These are phyloP conservation scores for Coprinopsis marcescibilis DNA, from an alignment of 768 basidiomycete species.

Conservation along the genomic window DNA sequence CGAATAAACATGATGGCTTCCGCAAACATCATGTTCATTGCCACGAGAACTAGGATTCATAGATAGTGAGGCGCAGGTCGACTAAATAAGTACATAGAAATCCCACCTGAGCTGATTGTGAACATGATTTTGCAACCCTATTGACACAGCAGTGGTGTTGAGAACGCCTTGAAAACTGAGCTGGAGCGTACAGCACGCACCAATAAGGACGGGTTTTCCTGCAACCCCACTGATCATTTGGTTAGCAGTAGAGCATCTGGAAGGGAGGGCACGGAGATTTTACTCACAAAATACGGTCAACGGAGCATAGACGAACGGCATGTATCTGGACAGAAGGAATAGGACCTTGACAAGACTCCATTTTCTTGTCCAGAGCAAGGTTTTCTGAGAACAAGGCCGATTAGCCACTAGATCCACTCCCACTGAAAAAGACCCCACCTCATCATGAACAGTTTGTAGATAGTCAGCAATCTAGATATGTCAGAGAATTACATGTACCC, in stretches of 20 bases:
- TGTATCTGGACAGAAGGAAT: background rate
- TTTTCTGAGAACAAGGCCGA: background rate
- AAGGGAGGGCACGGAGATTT: background rate
- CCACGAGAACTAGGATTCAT: background rate
- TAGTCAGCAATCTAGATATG: background rate
- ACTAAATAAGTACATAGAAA: background rate
- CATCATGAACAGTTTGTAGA: background rate
- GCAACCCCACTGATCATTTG: too few species aligned
- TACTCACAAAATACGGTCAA: background rate
- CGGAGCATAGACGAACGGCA: background rate
- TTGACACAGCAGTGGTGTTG: too few species aligned
- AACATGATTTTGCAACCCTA: background rate
- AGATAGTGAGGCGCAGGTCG: background rate
- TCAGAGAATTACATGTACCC: background rate
- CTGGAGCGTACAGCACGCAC: background rate
- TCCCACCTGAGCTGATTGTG: background rate
- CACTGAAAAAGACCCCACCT: background rate
- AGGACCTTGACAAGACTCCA: background rate
- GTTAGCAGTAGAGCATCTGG: too few species aligned
- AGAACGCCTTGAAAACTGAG: background rate
- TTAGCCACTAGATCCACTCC: background rate
- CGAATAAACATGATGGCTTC: slow-evolving; percentile 7
- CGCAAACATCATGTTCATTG: background rate
- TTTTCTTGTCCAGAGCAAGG: background rate
- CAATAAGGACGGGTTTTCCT: too few species aligned